Base-by-base conservation (phyloP, 176 grass and related monocot genomes). In the Oropetium thomaeum region DNA sequence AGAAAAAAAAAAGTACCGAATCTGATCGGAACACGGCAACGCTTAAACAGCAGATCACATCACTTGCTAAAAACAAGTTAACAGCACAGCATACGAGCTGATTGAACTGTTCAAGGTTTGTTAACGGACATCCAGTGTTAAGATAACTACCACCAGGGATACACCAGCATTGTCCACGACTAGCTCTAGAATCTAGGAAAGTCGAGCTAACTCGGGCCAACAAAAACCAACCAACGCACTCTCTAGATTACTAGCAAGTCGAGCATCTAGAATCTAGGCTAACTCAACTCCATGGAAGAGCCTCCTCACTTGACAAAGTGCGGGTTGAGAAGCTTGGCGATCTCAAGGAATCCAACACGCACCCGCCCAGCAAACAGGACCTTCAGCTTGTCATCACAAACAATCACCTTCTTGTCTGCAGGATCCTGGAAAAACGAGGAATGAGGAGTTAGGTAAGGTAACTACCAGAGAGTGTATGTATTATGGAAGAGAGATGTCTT, bases 331-430 rank as follows among this genome's bases (percentile, higher is more conserved):
- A 98, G 83, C 79, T 90, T 90, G 57, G 89, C 74, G 7, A 98
- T 69, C 71, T 98, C 95, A 3, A 98, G 95, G 88, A 98, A 94
- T 65, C 95, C 95, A 58, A 98, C 95, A 7, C 79, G 81, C 9
- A 94, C 95, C 81, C 78, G 76, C 20, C 91, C 89, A 38, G 83
- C 87, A 53, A 98, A 94, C 25, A 94, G 70, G 13, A 55, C 81
- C 76, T 85, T 94, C 79, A 98, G 73, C 89, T 92, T 98, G 67
- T 98, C 95, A 29, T 98, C 95, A 43, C 95, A 92, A 42, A 94
- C 62, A 9, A 92, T 79, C 33, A 90, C 58, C 81, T 92, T 97
- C 78, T 90, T 98, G 68, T 98, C 77, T 10, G 71, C 65, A 55
- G 91, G 86, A 70, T 98, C 91, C 91, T 98, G 75, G 75, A 40